Base-by-base conservation (phyloP, 352 stramenopile species). In the Globisporangium ultimum region DNA sequence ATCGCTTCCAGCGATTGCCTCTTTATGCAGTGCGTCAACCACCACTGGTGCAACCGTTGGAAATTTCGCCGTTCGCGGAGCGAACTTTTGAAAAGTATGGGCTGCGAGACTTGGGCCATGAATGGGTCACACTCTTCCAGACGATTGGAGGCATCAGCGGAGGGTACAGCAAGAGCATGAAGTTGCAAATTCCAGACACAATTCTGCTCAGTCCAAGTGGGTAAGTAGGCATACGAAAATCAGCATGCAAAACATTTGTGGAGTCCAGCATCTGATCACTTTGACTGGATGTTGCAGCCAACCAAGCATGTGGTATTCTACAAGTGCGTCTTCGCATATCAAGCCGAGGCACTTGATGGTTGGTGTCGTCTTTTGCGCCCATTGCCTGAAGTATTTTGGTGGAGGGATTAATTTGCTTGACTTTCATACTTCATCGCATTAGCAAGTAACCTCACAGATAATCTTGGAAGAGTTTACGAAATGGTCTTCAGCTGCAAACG, bases 121-220 rank as follows among this genome's bases (percentile, higher is more conserved):
- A 89, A 61, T 89, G 79, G 79, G 67, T 89, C 3, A 66, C 70
- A 12, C 46, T 89, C 3, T 87, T 87, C 49, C 73, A 82, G 49
- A 69, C 60, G 10, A 73, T 89, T n/a, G 61, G 64, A n/a, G 63
- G 54, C 10, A 50, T 47, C 12, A 72, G 34, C n/a, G 55, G 55
- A 11, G 54, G 61, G 17, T 66, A 72, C 46, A 69, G 49, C 21
- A 63, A 58, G 48, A 64, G 42, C 24, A 79, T 84, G 72, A 75
- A 72, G 50, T 74, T 89, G 24, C 58, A 70, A 13, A 77, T 89
- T 42, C 76, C 75, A 13, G 76, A 89, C 34, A 89, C 79, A 10
- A 59, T 87, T 13, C 68, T 89, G 48, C 52, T 89, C 32, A 87
- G 78, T 48, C 72, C 76, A 9, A 81, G 66, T 38, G 79, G 76